Evolutionary conservation across 257 asterid genomes (phyloP).

Genomic region (Nicotiana attenuata): DNA sequence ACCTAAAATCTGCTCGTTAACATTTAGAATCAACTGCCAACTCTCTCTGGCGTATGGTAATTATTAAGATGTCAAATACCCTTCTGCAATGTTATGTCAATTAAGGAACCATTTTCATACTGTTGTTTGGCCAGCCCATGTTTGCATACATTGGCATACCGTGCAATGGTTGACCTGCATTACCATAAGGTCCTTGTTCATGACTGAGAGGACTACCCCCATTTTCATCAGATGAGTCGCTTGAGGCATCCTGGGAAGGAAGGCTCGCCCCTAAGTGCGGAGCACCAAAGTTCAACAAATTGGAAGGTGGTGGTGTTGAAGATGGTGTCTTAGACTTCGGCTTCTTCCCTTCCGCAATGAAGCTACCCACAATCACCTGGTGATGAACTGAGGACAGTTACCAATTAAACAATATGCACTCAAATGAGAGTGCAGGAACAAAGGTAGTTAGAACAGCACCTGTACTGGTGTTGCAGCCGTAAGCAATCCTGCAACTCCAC

Average conservation of each 20-base stretch:
- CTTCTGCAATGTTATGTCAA: slow-evolving; percentile 4
- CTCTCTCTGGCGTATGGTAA: not conserved
- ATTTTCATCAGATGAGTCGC: slow-evolving; percentile 59
- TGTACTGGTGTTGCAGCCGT: slow-evolving; percentile 76
- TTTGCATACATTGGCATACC: slow-evolving; percentile 41
- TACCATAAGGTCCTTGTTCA: slow-evolving; percentile 30
- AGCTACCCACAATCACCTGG: slow-evolving; percentile 85
- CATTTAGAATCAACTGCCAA: slow-evolving; percentile 2
- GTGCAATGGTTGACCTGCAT: slow-evolving; percentile 40
- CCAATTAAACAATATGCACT: not conserved
- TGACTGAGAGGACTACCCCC: slow-evolving; percentile 44
- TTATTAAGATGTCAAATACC: not conserved
- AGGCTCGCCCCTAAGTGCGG: slow-evolving; percentile 41
- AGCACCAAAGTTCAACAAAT: slow-evolving; percentile 51
- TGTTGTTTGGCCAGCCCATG: slow-evolving; percentile 56
- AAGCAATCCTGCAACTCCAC: slow-evolving; percentile 78
- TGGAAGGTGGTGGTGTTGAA: slow-evolving; percentile 31
- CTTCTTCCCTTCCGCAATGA: slow-evolving; percentile 64
- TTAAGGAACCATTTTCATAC: slow-evolving; percentile 48
- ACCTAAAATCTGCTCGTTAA: slow-evolving; percentile 14
- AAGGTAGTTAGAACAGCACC: slow-evolving; percentile 26
- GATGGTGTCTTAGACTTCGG: slow-evolving; percentile 29
- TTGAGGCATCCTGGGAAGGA: slow-evolving; percentile 49
- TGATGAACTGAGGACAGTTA: not conserved
- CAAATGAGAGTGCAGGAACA: not conserved